phyloP scores from a whole-genome alignment of 805 yeast species.

The Candida ipomoeae region DNA sequence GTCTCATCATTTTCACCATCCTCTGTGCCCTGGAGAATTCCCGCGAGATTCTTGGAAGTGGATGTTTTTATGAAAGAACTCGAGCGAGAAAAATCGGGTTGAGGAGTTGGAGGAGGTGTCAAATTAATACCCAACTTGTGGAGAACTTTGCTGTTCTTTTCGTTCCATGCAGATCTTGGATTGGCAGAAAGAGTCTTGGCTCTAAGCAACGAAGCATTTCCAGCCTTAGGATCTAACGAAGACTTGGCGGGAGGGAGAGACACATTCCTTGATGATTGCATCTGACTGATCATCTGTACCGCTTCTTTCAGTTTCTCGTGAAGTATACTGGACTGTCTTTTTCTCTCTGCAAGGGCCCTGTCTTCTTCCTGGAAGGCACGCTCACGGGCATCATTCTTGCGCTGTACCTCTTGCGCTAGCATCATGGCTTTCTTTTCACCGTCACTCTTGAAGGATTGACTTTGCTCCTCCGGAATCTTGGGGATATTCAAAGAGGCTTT shows the following conservation, averaged over 20 bases:
- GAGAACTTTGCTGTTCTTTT: slow-evolving; percentile 30
- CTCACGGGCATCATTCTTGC: slow-evolving; percentile 14
- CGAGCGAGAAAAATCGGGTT: slow-evolving; percentile 15
- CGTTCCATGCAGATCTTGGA: slow-evolving; percentile 23
- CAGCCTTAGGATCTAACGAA: slow-evolving; percentile 38
- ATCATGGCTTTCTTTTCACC: slow-evolving; percentile 19
- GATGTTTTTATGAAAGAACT: slow-evolving; percentile 31
- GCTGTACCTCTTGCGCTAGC: slow-evolving; percentile 17
- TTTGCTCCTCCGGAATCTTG: slow-evolving; percentile 2
- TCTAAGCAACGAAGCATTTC: slow-evolving; percentile 27
- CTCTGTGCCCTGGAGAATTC: slow-evolving; percentile 12
- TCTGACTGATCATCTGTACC: slow-evolving; percentile 19
- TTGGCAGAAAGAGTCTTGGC: slow-evolving; percentile 31
- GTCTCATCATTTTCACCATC: slow-evolving; percentile 5
- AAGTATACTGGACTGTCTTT: slow-evolving; percentile 22
- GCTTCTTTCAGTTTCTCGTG: slow-evolving; percentile 29
- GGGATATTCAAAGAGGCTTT: slow-evolving; percentile 12
- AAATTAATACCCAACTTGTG: slow-evolving; percentile 37
- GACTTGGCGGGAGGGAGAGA: slow-evolving; percentile 14
- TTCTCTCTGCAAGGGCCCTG: slow-evolving; percentile 13
- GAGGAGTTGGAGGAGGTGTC: slow-evolving; percentile 12
- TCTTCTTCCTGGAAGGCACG: slow-evolving; percentile 8
- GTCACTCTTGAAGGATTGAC: background rate
- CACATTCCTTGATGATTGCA: slow-evolving; percentile 12
- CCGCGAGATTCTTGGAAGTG: slow-evolving; percentile 30